Percentiles rank a stretch among this genome's conserved stretches.
phyloP scores from a whole-genome alignment of 495 filamentous ascomycete species.

The Aspergillus egyptiacus region DNA sequence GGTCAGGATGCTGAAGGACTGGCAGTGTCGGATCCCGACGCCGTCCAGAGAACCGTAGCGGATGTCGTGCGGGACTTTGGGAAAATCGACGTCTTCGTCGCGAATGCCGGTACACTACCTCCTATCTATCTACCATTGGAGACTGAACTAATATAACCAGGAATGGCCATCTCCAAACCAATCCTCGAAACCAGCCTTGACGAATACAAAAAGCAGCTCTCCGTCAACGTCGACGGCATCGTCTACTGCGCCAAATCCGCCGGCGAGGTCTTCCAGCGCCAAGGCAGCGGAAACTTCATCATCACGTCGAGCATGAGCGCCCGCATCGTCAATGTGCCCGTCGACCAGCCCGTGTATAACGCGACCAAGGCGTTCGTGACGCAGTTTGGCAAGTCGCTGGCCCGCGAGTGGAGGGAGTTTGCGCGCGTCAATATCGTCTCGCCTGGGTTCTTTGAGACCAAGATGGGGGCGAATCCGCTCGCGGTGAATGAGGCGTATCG shows the following conservation, averaged over 20 bases:
- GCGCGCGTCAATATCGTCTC: slow-evolving; percentile 61
- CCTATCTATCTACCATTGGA: not conserved
- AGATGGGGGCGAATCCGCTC: slow-evolving; percentile 48
- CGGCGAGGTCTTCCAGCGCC: slow-evolving; percentile 54
- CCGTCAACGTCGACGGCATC: slow-evolving; percentile 37
- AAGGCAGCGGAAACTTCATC: slow-evolving; percentile 57
- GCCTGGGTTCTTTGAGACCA: slow-evolving; percentile 62
- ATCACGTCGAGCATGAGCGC: slow-evolving; percentile 77
- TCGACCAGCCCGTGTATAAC: slow-evolving; percentile 62
- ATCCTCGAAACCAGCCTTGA: slow-evolving; percentile 42
- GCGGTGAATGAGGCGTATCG: slow-evolving; percentile 56
- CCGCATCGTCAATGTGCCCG: slow-evolving; percentile 66
- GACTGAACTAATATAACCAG: slow-evolving; percentile 16
- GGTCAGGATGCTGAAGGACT: not conserved
- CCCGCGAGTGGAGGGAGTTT: slow-evolving; percentile 63
- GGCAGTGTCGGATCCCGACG: slow-evolving; percentile 28
- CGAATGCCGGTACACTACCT: slow-evolving; percentile 29
- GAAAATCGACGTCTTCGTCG: slow-evolving; percentile 45
- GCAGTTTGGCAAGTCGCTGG: slow-evolving; percentile 58
- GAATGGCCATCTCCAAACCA: slow-evolving; percentile 47
- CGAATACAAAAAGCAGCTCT: slow-evolving; percentile 42
- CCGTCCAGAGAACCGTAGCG: slow-evolving; percentile 27
- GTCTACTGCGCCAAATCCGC: slow-evolving; percentile 32
- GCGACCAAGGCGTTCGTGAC: slow-evolving; percentile 62
- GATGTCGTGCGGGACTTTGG: slow-evolving; percentile 40